Evolutionary conservation across 2,329 filamentous ascomycete genomes (phyloP).

Genomic region (Phialophora tarda): DNA sequence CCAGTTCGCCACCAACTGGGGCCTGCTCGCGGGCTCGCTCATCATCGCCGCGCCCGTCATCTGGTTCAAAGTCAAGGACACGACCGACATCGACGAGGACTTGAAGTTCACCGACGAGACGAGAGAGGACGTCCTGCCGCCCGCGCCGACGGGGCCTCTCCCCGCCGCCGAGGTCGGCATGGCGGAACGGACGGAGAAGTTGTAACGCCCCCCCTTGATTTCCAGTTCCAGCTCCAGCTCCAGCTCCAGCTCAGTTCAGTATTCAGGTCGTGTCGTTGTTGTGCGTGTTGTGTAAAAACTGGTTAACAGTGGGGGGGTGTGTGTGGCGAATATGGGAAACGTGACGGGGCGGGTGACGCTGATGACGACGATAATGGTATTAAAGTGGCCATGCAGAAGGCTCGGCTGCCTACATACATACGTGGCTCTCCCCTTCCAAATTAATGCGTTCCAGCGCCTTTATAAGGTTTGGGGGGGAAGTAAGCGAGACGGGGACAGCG

Average conservation of each 20-base stretch:
- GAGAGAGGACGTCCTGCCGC: constrained; percentile 65
- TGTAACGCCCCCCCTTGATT: not conserved
- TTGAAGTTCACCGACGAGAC: constrained; percentile 82
- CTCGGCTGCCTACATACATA: too few relatives aligned
- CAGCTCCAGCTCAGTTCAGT: not conserved
- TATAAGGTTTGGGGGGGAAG: too few relatives aligned
- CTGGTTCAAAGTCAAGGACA: constrained; percentile 75
- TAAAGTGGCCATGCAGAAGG: too few relatives aligned
- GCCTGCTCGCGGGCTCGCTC: constrained; percentile 68
- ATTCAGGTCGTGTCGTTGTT: too few relatives aligned
- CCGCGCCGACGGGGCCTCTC: constrained; percentile 25
- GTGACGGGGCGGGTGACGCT: too few relatives aligned
- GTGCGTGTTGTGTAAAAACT: not conserved
- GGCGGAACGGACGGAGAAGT: constrained; percentile 27
- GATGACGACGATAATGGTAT: too few relatives aligned
- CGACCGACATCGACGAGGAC: constrained; percentile 75
- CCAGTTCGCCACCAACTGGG: constrained; percentile 74
- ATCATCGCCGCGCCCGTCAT: constrained; percentile 77
- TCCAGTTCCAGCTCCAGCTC: not conserved
- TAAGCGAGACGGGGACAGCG: too few relatives aligned
- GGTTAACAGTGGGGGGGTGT: too few relatives aligned
- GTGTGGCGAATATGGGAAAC: too few relatives aligned
- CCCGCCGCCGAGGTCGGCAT: constrained; percentile 31
- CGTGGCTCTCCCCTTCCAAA: too few relatives aligned
- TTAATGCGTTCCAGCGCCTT: too few relatives aligned